Base-by-base conservation (phyloP, 257 asterid genomes). In the Solanum piurae region DNA sequence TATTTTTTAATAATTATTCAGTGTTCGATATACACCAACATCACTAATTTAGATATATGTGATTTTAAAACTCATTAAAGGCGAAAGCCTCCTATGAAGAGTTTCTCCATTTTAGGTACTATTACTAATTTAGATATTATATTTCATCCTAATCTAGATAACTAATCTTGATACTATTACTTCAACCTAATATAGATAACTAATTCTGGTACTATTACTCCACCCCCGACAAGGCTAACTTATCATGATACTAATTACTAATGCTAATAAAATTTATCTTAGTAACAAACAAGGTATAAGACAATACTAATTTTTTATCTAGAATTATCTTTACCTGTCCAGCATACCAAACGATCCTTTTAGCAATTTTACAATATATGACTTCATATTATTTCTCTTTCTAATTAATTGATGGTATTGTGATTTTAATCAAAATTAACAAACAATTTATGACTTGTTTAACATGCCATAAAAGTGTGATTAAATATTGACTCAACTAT, bases 181-280 rank as follows among this genome's bases (percentile, higher is more conserved):
- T 52, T 6, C 62, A 52, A 0, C n/a, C 23, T 52, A 52, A 14
- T 49, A 21, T 49, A 49, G 60, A 49, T 49, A 49, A 49, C 0
- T 14, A 0, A 12, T 46, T 4, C 0, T 0, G 20, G 7, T 44
- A 12, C 13, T 46, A 46, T 46, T 46, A 46, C 55, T 46, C 7
- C 20, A 46, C 55, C 18, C 55, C 0, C 55, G 0, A 46, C 55
- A 46, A 46, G 20, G 18, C 0, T 46, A 46, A 46, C 55, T 46
- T 46, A 12, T 49, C 58, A 49, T 0, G 58, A 49, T 49, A 49
- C 60, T 52, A n/a, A n/a, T n/a, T n/a, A n/a, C n/a, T n/a, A n/a
- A n/a, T n/a, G n/a, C n/a, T n/a, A 16, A 14, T 52, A 49, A 49
- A 14, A 49, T 52, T 52, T 52, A 0, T 52, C 60, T 52, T 52